Conservation (phyloP, 371 early-diverging fungal species). For the Choanephora cucurbitarum region DNA sequence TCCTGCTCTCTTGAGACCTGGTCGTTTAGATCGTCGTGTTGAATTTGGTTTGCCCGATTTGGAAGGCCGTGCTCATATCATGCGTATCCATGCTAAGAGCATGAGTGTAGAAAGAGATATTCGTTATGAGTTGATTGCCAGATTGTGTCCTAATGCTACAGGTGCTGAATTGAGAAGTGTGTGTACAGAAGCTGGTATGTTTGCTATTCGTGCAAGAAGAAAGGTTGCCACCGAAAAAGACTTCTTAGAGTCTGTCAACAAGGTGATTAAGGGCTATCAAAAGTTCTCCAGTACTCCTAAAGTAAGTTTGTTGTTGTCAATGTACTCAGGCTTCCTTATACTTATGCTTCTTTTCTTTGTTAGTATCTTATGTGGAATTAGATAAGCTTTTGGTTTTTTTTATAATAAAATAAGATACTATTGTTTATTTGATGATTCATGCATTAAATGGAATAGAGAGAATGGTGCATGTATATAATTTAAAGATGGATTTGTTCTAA, state of each 20-base stretch:
- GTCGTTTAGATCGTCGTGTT: slow-evolving; percentile 99
- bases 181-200: slow-evolving; percentile 99
- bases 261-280: slow-evolving; percentile 99
- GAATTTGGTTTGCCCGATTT: slow-evolving; percentile 99
- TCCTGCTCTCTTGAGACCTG: slow-evolving; percentile 96
- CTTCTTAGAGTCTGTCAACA: slow-evolving; percentile 99
- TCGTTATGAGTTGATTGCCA: slow-evolving; percentile 95
- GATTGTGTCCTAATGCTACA: slow-evolving; percentile 93
- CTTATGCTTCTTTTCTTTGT: slow-evolving; percentile 6
- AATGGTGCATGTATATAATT: too few species aligned
- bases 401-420: too few species aligned
- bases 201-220: slow-evolving; percentile 98
- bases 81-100: slow-evolving; percentile 99
- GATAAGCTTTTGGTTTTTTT: slow-evolving; percentile 10
- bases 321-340: neutral
- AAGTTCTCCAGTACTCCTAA: slow-evolving; percentile 96
- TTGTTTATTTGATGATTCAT: too few species aligned
- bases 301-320: slow-evolving; percentile 25
- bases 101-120: slow-evolving; percentile 99
- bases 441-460: too few species aligned
- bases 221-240: slow-evolving; percentile 99
- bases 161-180: slow-evolving; percentile 99
- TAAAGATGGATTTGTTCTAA: too few species aligned
- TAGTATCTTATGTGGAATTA: slow-evolving; percentile 64
- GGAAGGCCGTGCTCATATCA: slow-evolving; percentile 96